phyloP scores from a whole-genome alignment of 495 filamentous ascomycete genomes.

The Friedmanniomyces endolithicus region DNA sequence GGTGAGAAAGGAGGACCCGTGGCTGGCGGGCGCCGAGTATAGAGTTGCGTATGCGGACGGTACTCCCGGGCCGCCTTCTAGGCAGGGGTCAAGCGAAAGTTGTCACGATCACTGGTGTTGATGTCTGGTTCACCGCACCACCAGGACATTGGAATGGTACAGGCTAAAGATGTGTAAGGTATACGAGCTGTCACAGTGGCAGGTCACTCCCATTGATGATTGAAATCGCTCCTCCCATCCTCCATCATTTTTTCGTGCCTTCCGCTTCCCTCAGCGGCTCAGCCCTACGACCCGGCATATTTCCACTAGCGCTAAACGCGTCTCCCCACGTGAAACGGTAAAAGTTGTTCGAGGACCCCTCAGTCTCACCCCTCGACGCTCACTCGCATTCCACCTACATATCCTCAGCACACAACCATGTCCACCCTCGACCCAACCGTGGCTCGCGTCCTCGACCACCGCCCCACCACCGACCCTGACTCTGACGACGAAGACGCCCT shows the following conservation, averaged over 20 bases:
- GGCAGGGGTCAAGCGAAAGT: background rate
- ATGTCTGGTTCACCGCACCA: too few species aligned
- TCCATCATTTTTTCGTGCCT: background rate
- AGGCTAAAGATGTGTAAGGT: too few species aligned
- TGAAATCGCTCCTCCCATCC: too few species aligned
- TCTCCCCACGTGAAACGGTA: background rate
- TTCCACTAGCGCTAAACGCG: constrained; percentile 3
- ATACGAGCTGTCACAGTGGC: too few species aligned
- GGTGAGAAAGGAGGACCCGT: background rate
- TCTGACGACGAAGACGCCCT: constrained; percentile 59
- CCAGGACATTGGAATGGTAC: too few species aligned
- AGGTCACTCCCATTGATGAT: too few species aligned
- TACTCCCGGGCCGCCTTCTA: background rate
- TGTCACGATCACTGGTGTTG: background rate
- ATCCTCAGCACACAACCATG: constrained; percentile 1
- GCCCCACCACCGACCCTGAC: constrained; percentile 20
- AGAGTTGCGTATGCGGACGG: too few species aligned
- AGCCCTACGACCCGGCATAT: too few species aligned
- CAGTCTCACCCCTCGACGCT: background rate
- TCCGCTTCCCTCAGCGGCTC: too few species aligned
- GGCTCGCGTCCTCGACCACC: constrained; percentile 35
- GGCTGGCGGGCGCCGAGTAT: background rate
- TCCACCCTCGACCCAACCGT: constrained; percentile 34
- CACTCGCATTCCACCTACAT: background rate
- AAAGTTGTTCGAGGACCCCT: too few species aligned